Percentiles rank a stretch among this genome's conserved stretches.
These are phyloP conservation scores for Penstemon newberryi DNA, from an alignment of 257 asterid species.

Conservation along the genomic window DNA sequence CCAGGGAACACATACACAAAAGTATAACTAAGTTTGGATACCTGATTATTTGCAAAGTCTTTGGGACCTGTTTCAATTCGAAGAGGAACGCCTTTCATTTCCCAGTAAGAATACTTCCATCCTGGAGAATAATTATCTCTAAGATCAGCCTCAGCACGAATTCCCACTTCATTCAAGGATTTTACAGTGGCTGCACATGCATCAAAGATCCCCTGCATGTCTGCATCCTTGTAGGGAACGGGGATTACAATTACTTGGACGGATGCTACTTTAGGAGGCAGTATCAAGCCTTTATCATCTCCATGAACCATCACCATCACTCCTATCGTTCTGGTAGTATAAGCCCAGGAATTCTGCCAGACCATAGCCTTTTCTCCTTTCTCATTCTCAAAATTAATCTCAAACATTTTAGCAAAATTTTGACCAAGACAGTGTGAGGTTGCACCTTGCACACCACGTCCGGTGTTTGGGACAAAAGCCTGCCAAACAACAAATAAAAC, in stretches of 20 bases:
- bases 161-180: conserved; percentile 69
- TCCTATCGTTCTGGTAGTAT: conserved; percentile 91
- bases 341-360: conserved; percentile 99
- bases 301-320: conserved; percentile 98
- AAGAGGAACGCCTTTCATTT: conserved; percentile 97
- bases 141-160: conserved; percentile 80
- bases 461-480: conserved; percentile 95
- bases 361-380: conserved; percentile 91
- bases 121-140: conserved; percentile 98
- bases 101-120: conserved; percentile 99
- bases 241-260: conserved; percentile 83
- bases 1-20: too few relatives aligned
- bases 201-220: conserved; percentile 78
- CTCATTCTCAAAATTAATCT: conserved; percentile 84
- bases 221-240: conserved; percentile 90
- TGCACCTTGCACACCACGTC: conserved; percentile 98
- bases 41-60: conserved; percentile 90
- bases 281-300: conserved; percentile 89
- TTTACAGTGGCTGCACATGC: conserved; percentile 77
- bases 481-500: conserved; percentile 31
- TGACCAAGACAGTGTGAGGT: conserved; percentile 99
- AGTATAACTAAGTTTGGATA: conserved; percentile 6
- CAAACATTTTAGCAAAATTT: conserved; percentile 91
- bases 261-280: conserved; percentile 96
- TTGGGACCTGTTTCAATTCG: conserved; percentile 97